Evolutionary conservation across 495 filamentous ascomycete species (phyloP), one percentile per base, ranked within the genome.

Genomic region (Penicillium roqueforti): DNA sequence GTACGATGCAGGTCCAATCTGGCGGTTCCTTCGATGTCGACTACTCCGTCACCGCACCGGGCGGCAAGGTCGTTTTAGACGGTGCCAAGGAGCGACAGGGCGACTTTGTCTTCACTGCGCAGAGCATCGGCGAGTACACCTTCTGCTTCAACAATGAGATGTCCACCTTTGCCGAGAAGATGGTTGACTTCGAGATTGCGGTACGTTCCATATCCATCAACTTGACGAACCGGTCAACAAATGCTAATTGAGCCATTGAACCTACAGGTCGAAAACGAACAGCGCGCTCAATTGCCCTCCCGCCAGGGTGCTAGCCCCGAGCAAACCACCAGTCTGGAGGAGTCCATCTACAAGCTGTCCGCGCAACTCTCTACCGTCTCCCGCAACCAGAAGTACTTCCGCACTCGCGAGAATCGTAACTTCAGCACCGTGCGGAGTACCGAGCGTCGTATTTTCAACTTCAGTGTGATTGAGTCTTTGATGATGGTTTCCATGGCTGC

Each of bases 81-180:
- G 93, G 90, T 45, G 76, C 82, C 57, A 96, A 95, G 71, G 93
- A 99, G 70, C 80, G 93, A 51, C 93, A 97, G 74, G 93, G 93
- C 42, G 95, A 99, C 71, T 97, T 95, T 60, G 95, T 97, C 31
- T 99, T 99, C 69, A 97, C 95, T 2, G 95, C 93, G 4, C 88
- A 88, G 60, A 88, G 95, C 42, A 57, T 83, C n/a, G 95, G 95
- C 43, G 93, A 97, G 63, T 97, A 97, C 74, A 82, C 83, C 51
- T 97, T 97, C 73, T 99, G 95, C 81, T 97, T 99, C 77, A 86
- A 93, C 74, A 99, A 97, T 63, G 89, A 95, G 63, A 96, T 97
- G 88, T 93, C 88, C 61, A 97, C 92, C 3, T 96, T 93, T 63
- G 85, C 92, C 20, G 95, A 99, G 76, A 99, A 99, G 74, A 85